Percentiles rank a stretch among this genome's conserved stretches.
These are phyloP conservation scores for Chlamydomonas reinhardtii DNA, from an alignment of 163 green algal species.

Conservation along the genomic window DNA sequence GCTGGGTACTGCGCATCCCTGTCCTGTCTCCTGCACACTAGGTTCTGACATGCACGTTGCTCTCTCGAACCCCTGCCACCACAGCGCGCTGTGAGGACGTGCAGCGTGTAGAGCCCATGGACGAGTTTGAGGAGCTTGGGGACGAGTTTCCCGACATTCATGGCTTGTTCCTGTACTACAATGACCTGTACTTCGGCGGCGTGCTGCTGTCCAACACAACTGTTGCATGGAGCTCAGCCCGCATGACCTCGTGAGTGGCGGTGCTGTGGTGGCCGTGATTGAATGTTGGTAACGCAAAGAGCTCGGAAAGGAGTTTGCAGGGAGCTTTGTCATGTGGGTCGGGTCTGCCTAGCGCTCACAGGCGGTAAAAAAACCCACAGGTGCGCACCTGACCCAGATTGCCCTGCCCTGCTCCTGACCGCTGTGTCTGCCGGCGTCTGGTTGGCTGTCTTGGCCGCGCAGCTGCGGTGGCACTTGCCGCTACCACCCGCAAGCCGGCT, in stretches of 20 bases:
- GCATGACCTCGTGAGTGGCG: conserved; percentile 52
- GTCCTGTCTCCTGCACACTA: no score
- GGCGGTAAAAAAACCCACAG: no score
- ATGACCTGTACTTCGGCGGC: conserved; percentile 47
- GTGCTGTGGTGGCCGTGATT: no score
- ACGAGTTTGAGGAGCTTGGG: conserved; percentile 30
- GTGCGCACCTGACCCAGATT: background rate
- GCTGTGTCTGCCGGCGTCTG: no score
- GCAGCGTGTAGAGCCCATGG: background rate
- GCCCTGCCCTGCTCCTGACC: no score
- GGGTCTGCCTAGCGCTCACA: no score
- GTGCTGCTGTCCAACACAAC: conserved; percentile 48
- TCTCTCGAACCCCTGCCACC: no score
- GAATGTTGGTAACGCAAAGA: no score
- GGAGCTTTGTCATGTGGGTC: conserved; percentile 28
- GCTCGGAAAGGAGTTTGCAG: no score
- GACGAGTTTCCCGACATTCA: conserved; percentile 58
- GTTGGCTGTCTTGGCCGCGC: background rate
- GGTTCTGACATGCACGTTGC: no score
- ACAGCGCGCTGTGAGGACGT: no score
- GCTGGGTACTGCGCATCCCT: no score
- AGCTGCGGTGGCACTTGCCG: conserved; percentile 81
- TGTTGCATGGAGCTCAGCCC: conserved; percentile 55
- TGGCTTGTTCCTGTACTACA: conserved; percentile 56
- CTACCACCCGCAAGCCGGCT: conserved; percentile 64